Base-by-base conservation (phyloP, 164 flowering plant genomes). In the Macadamia tetraphylla region DNA sequence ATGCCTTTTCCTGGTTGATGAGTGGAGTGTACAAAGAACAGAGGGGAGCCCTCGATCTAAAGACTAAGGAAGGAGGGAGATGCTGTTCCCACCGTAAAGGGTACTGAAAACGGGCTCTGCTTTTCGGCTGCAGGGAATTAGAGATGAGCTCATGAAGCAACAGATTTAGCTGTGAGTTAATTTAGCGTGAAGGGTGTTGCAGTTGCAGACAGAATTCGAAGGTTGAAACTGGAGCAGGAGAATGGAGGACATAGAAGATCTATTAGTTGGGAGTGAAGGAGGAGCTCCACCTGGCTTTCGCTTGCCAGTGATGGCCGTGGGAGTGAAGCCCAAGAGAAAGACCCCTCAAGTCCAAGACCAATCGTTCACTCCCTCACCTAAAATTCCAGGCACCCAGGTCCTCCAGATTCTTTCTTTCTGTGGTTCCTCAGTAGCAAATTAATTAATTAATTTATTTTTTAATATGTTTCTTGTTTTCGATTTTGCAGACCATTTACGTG, bases 231-330 rank as follows among this genome's bases (percentile, higher is more conserved):
- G 48, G 44, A 18, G 3, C n/a, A 12, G 58, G 10, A 74, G 11
- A 10, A 92, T 90, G 97, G 98, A 93, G 60, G 98, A 91, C 81
- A 91, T 93, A 17, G 98, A 93, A 74, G 98, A 93, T 76, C 68
- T 89, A 61, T 51, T 93, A 60, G 77, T 63, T 2, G 88, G 83
- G 15, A 71, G 77, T 29, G 81, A 66, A 29, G 89, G 67, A 29
- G 89, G 95, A 65, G 87, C 84, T 70, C 87, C 96, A 40, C 89
- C 92, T 18, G 95, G 95, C n/a, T 83, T 91, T 72, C 84, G 98
- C 29, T 69, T 88, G 11, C 95, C 92, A 1, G 31, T 89, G 57
- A 78, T 77, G 46, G 63, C 88, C 0, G 96, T 93, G 15, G 91
- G 89, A 17, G 69, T 93, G 12, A 86, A 85, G 31, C 85, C 85